phyloP scores from a whole-genome alignment of 2,329 filamentous ascomycete species.

The Daldinia eschscholtzii region DNA sequence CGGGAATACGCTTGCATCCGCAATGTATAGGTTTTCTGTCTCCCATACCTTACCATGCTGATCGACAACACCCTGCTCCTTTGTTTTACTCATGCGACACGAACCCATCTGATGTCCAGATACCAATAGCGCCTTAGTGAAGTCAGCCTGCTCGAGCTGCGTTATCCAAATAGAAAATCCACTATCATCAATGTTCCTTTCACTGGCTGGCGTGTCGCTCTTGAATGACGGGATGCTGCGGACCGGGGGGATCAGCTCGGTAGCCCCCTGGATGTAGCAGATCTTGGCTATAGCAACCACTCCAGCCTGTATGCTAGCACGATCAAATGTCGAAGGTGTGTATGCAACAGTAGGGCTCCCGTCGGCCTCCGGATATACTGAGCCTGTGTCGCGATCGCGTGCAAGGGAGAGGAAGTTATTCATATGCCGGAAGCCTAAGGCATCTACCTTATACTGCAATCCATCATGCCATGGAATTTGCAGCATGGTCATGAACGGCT shows the following conservation, averaged over 20 bases:
- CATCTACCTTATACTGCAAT: constrained; percentile 75
- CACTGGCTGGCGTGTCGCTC: constrained; percentile 37
- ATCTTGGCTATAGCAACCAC: constrained; percentile 79
- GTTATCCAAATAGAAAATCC: constrained; percentile 71
- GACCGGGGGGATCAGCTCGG: constrained; percentile 76
- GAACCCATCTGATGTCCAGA: constrained; percentile 84
- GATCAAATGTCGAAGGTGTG: constrained; percentile 76
- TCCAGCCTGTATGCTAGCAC: constrained; percentile 77
- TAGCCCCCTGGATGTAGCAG: constrained; percentile 79
- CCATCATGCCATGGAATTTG: constrained; percentile 74
- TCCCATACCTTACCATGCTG: constrained; percentile 72
- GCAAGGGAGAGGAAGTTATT: constrained; percentile 73
- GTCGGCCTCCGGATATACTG: constrained; percentile 75
- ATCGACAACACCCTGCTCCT: constrained; percentile 68
- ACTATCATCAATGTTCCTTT: constrained; percentile 62
- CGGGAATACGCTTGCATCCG: constrained; percentile 80
- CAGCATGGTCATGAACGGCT: constrained; percentile 71
- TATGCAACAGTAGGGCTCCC: constrained; percentile 77
- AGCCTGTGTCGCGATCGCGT: constrained; percentile 79
- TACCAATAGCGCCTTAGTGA: constrained; percentile 65
- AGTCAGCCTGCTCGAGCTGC: constrained; percentile 57
- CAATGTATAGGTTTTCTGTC: constrained; percentile 72
- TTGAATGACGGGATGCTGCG: constrained; percentile 72
- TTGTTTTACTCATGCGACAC: constrained; percentile 73
- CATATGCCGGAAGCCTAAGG: constrained; percentile 74